These are phyloP conservation scores for Cladosporium sp. DNA, from an alignment of 2,329 filamentous ascomycete species.

Conservation along the genomic window DNA sequence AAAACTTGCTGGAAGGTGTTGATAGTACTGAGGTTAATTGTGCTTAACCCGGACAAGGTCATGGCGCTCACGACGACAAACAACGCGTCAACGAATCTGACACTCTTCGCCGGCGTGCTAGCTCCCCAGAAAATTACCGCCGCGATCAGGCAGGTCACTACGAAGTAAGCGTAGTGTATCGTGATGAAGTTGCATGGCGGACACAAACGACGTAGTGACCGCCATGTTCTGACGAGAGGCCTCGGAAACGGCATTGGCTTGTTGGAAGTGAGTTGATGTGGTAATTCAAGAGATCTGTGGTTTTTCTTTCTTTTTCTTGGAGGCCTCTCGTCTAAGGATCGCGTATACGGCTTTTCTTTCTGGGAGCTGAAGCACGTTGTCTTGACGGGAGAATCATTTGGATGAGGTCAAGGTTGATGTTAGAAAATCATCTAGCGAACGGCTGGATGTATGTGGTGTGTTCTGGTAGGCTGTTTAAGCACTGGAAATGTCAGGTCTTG, in stretches of 20 bases:
- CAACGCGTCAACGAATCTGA: conserved; percentile 60
- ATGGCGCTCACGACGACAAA: conserved; percentile 64
- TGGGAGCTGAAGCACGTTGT: conserved; percentile 10
- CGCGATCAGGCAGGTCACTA: conserved; percentile 49
- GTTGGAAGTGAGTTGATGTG: background rate
- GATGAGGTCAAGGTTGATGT: conserved; percentile 2
- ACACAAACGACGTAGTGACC: conserved; percentile 8
- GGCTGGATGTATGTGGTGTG: background rate
- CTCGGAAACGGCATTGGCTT: conserved; percentile 2
- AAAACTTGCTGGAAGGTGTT: conserved; percentile 65
- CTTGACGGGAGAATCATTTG: conserved; percentile 9
- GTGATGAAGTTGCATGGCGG: conserved; percentile 32
- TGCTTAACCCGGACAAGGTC: conserved; percentile 64
- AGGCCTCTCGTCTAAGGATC: conserved; percentile 11
- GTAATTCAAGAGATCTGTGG: too few relatives aligned
- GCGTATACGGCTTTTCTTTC: conserved; percentile 14
- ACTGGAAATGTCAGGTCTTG: background rate
- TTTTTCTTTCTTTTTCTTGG: background rate
- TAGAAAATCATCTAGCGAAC: conserved; percentile 7
- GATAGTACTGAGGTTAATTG: conserved; percentile 58
- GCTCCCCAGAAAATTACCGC: conserved; percentile 59
- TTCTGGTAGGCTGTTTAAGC: background rate
- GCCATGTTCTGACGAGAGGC: conserved; percentile 10
- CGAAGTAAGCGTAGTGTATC: conserved; percentile 64
- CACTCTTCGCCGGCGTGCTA: conserved; percentile 46